A percentile compares a stretch with the other conserved stretches of the same genome.
Evolutionary conservation across 2,329 filamentous ascomycete genomes (phyloP).

Genomic region (Phyllosticta citribraziliensis): DNA sequence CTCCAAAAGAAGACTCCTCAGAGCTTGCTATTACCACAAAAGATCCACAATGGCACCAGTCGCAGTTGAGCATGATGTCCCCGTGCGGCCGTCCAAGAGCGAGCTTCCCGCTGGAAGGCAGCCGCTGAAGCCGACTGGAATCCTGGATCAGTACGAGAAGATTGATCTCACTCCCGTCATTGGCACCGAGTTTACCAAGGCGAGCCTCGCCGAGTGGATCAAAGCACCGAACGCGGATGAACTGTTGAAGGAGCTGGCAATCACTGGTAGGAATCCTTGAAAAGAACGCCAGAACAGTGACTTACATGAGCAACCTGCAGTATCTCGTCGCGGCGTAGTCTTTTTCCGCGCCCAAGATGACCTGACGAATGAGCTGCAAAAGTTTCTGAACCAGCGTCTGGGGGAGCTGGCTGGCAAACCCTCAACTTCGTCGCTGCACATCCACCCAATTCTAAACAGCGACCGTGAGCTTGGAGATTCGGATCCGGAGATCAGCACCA

Average conservation of each 20-base stretch:
- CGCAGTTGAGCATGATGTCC: conserved; percentile 7
- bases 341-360: conserved; percentile 45
- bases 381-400: conserved; percentile 43
- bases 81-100: neutral
- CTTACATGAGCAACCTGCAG: conserved; percentile 18
- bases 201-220: conserved; percentile 54
- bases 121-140: conserved; percentile 42
- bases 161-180: conserved; percentile 54
- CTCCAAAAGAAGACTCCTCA: neutral
- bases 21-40: neutral
- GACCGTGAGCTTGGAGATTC: conserved; percentile 30
- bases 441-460: conserved; percentile 46
- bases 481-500: conserved; percentile 31
- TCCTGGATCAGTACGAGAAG: conserved; percentile 42
- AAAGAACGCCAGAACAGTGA: neutral
- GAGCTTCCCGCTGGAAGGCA: conserved; percentile 12
- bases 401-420: conserved; percentile 51
- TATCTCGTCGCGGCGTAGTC: conserved; percentile 44
- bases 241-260: conserved; percentile 53
- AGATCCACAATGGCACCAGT: conserved; percentile 4
- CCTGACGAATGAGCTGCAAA: conserved; percentile 42
- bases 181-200: conserved; percentile 49
- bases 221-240: conserved; percentile 53
- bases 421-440: conserved; percentile 45
- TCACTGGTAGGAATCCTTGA: conserved; percentile 20